Conservation (phyloP, 2,329 filamentous ascomycete genomes). For the Aspergillus sp. region DNA sequence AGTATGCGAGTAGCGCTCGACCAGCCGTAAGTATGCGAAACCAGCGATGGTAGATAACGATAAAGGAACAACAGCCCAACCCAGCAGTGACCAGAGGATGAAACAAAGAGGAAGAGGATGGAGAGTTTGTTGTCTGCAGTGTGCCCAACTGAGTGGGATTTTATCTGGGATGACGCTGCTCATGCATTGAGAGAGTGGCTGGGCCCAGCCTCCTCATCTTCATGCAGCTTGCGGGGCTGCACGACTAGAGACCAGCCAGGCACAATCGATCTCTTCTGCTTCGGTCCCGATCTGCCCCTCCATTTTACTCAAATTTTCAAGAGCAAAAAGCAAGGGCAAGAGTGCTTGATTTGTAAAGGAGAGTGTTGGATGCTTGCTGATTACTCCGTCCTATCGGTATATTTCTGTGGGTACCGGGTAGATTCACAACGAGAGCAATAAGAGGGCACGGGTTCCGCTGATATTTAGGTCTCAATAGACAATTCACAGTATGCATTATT, state of each 20-base stretch:
- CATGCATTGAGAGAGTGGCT: constrained; percentile 20
- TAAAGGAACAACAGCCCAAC: neutral
- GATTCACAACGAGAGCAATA: neutral
- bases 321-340: neutral
- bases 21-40: constrained; percentile 4
- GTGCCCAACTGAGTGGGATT: constrained; percentile 12
- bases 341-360: neutral
- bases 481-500: neutral
- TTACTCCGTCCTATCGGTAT: neutral
- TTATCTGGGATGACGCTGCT: constrained; percentile 13
- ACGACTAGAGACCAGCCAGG: constrained; percentile 13
- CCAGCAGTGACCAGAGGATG: neutral
- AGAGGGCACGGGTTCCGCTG: neutral
- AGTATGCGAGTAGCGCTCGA: constrained; percentile 1
- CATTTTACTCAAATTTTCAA: neutral
- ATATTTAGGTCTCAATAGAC: neutral
- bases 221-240: constrained; percentile 15
- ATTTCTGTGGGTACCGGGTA: neutral
- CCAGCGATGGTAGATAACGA: neutral
- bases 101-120: neutral
- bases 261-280: constrained; percentile 9
- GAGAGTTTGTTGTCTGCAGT: neutral
- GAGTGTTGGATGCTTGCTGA: neutral
- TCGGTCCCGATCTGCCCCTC: neutral
- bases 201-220: constrained; percentile 15